A percentile compares a stretch with the other conserved stretches of the same genome.
Evolutionary conservation across 2,329 filamentous ascomycete genomes (phyloP).

Genomic region (Mycocentrospora acerina): DNA sequence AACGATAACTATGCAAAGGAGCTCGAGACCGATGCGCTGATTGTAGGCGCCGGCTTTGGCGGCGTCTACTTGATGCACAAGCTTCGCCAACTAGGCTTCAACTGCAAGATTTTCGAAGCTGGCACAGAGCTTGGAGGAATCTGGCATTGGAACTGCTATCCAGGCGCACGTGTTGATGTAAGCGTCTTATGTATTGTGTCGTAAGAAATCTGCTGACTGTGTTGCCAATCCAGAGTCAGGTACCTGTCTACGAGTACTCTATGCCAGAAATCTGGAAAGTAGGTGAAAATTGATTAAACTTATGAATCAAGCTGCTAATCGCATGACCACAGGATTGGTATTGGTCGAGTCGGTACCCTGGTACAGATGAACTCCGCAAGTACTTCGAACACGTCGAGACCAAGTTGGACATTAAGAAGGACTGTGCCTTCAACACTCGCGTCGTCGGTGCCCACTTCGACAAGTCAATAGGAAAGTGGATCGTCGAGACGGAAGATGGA

Average conservation of each 20-base stretch:
- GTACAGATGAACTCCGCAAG: conserved; percentile 52
- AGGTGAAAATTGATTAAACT: not conserved
- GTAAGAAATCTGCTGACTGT: too few species aligned
- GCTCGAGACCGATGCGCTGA: conserved; percentile 41
- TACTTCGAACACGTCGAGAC: conserved; percentile 65
- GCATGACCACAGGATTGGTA: conserved; percentile 52
- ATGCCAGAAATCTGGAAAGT: conserved; percentile 51
- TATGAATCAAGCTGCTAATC: not conserved
- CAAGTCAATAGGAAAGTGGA: conserved; percentile 51
- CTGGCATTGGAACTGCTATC: conserved; percentile 51
- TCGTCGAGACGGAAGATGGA: conserved; percentile 54
- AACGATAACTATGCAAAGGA: conserved; percentile 40
- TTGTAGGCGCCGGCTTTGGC: conserved; percentile 46
- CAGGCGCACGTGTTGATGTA: conserved; percentile 41
- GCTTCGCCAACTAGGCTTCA: conserved; percentile 43
- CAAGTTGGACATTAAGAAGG: conserved; percentile 57
- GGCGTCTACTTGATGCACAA: conserved; percentile 47
- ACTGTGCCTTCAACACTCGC: conserved; percentile 58
- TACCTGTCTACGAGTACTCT: conserved; percentile 52
- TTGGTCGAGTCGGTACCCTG: conserved; percentile 57
- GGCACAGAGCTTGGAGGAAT: conserved; percentile 46
- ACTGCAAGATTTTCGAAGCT: conserved; percentile 45
- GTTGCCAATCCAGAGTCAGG: conserved; percentile 19
- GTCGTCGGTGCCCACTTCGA: conserved; percentile 58
- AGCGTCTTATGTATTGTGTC: not conserved